phyloP scores from a whole-genome alignment of 2,329 filamentous ascomycete species.

The Tricladium varicosporioides region DNA sequence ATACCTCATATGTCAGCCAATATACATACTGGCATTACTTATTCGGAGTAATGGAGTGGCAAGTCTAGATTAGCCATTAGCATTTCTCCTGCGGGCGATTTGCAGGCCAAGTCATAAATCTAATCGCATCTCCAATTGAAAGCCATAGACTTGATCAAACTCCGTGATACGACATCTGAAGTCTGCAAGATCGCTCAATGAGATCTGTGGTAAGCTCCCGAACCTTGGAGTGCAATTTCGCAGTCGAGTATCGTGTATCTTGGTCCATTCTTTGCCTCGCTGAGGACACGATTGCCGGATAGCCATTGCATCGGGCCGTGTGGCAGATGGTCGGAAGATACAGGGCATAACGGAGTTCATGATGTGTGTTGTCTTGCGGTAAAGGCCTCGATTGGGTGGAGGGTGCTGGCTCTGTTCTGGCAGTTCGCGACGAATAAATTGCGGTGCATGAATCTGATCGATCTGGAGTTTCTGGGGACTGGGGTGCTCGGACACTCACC shows the following conservation, averaged over 20 bases:
- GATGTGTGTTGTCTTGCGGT: not conserved
- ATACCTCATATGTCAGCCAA: not conserved
- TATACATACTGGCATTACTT: not conserved
- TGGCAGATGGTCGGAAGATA: not conserved
- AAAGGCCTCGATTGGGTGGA: not conserved
- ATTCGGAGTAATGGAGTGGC: not conserved
- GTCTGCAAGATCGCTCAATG: not conserved
- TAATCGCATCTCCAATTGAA: not conserved
- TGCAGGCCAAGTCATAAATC: not conserved
- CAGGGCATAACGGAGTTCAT: not conserved
- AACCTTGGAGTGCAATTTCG: not conserved
- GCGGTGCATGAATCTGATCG: not conserved
- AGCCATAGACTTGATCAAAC: not conserved
- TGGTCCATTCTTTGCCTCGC: not conserved
- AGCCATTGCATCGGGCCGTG: not conserved
- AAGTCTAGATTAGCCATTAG: not conserved
- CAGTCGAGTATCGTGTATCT: no score
- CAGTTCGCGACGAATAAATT: not conserved
- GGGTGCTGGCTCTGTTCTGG: not conserved
- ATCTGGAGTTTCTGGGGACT: not conserved
- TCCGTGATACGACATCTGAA: not conserved
- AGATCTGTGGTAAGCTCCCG: not conserved
- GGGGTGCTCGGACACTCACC: no score
- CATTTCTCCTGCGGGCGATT: not conserved
- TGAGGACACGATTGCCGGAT: not conserved